Base-by-base conservation (phyloP, 441 rosid species). In the Gossypium schwendimanii region DNA sequence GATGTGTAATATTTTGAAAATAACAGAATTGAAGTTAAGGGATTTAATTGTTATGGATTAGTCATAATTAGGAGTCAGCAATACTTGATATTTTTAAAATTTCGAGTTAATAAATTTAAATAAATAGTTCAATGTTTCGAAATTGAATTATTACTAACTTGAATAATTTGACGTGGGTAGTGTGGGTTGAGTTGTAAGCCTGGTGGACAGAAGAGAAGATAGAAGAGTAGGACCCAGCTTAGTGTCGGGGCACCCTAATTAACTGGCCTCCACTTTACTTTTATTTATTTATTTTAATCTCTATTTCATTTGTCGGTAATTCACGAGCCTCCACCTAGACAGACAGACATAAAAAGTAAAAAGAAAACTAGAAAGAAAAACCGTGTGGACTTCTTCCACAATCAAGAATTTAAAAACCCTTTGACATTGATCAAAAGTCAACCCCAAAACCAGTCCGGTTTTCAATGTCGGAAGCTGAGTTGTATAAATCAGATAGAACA, bases 371-470 rank as follows among this genome's bases (percentile, higher is more conserved):
- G 28, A 28, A n/a, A 2, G 4, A 4, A 52, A 9, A 36, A 55
- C 74, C 79, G 81, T 41, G 85, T 84, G 77, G 88, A 81, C 84
- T 72, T 79, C 76, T 75, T 70, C 63, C 2, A 4, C 57, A 31
- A 3, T 17, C 57, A 52, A 15, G 33, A 11, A 44, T 44, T 44
- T 6, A n/a, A 52, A 50, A 53, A 4, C 36, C 78, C 79, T 93
- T 93, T 93, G 98, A 93, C 97, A 86, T 61, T 47, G 9, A 0
- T 0, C 0, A 0, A 63, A 81, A 71, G 95, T 91, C 95, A 93
- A 88, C 86, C 54, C 80, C 78, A 69, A 81, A 73, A 74, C 84
- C 84, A 15, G 44, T 31, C 82, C 74, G 72, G 79, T 81, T 83
- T 70, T 78, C 76, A 59, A 69, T 73, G 79, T 71, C 63, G 18